Base-by-base conservation (phyloP, 2,329 filamentous ascomycete species). In the Lomentospora prolificans region DNA sequence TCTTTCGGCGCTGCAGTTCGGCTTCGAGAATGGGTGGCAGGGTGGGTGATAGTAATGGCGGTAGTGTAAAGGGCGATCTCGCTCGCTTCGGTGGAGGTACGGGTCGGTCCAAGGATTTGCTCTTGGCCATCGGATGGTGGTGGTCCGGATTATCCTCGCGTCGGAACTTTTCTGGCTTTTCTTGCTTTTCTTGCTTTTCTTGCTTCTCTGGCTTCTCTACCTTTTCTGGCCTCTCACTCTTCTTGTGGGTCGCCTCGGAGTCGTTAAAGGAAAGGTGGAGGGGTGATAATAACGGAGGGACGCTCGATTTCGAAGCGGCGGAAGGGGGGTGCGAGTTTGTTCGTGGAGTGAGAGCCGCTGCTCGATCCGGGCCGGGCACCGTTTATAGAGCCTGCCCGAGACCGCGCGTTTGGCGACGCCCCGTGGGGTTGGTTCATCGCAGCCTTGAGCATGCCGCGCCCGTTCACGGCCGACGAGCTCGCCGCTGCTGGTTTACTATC, bases 271-370 rank as follows among this genome's bases (percentile, higher is more conserved):
- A 70, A 9, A 80, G 68, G 33, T 72, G 73, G 1, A 80, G 66
- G 1, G 79, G 79, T 0, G 79, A 82, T 12, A 82, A 63, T 28
- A 82, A 61, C 2, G 75, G 76, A 7, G 79, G 79, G 5, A 82
- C 69, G 24, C 67, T 65, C 25, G 71, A 60, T 59, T 73, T 75
- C 2, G 67, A 62, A 9, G 65, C 62, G 9, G 62, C 59, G 19
- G 75, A 72, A 27, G 30, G 28, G 3, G 46, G 24, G 30, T 19
- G 51, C 61, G 28, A 51, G 39, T 30, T 30, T 14, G n/a, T 75
- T 75, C 58, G 62, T 66, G 48, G 69, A 28, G 64, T 70, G 60
- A 62, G 72, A 28, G 66, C 64, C 3, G 57, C 57, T 28, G 62
- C 59, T 57, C 65, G 53, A 36, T 4, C 30, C 69, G 6, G 70